Conservation (phyloP, 192 early-diverging fungal species). For the Rhizophagus clarus region DNA sequence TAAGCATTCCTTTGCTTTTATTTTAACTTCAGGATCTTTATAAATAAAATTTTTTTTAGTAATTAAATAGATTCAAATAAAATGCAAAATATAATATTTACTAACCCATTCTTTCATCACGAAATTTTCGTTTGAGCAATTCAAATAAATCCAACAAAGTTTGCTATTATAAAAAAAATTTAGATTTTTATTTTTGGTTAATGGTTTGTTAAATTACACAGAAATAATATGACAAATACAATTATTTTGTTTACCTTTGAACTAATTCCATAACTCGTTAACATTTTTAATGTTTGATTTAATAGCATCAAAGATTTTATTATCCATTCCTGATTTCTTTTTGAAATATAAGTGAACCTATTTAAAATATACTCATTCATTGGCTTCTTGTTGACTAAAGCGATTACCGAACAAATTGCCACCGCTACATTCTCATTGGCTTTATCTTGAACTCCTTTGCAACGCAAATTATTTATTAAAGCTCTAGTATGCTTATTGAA, state of each 20-base stretch:
- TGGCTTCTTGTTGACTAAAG: not conserved
- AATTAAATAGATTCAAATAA: not conserved
- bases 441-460: not conserved
- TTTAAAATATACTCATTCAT: not conserved
- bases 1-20: not conserved
- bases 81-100: not conserved
- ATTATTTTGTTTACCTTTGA: not conserved
- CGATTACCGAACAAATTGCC: not conserved
- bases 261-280: not conserved
- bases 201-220: not conserved
- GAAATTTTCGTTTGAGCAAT: not conserved
- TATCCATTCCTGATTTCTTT: slow-evolving; percentile 1
- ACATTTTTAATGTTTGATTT: not conserved
- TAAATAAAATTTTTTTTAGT: not conserved
- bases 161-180: not conserved
- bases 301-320: not conserved
- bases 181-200: not conserved
- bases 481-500: not conserved
- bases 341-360: not conserved
- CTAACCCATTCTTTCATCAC: not conserved
- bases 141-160: not conserved
- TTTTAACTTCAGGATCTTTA: not conserved
- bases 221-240: not conserved
- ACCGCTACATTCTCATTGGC: not conserved
- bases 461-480: not conserved